These are phyloP conservation scores for Metschnikowia anglica DNA, from an alignment of 805 yeast genomes.

Conservation along the genomic window DNA sequence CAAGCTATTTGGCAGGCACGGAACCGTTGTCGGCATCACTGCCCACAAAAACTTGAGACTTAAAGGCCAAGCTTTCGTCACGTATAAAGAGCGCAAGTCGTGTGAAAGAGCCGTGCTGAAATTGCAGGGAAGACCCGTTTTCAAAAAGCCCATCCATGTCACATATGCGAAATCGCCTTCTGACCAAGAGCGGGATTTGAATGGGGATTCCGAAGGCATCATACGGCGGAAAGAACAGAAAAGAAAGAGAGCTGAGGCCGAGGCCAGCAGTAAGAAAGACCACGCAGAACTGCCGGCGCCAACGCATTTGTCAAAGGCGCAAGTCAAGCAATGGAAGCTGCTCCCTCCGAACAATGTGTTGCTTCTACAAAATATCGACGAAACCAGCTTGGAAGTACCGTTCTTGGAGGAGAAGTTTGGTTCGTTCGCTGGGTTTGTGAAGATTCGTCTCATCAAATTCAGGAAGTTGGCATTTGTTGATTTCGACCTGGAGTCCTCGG, in stretches of 20 bases:
- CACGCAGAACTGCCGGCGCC: constrained; percentile 3
- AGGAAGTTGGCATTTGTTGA: constrained; percentile 80
- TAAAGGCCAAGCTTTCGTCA: constrained; percentile 83
- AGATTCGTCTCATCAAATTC: constrained; percentile 63
- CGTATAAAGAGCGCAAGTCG: constrained; percentile 43
- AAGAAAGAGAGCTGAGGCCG: constrained; percentile 24
- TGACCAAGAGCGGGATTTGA: constrained; percentile 31
- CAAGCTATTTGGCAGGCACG: constrained; percentile 44
- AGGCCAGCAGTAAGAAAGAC: constrained; percentile 17
- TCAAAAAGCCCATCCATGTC: constrained; percentile 50
- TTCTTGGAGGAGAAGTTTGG: constrained; percentile 49
- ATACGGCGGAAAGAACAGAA: constrained; percentile 23
- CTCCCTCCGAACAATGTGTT: constrained; percentile 70
- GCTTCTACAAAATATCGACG: constrained; percentile 64
- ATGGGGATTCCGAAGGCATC: constrained; percentile 12
- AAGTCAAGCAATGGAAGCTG: constrained; percentile 18
- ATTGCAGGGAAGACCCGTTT: constrained; percentile 42
- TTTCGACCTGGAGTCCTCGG: constrained; percentile 54
- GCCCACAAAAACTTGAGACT: constrained; percentile 61
- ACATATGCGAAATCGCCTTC: constrained; percentile 44
- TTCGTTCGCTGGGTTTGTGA: constrained; percentile 57
- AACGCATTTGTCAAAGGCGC: constrained; percentile 14
- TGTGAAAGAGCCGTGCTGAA: constrained; percentile 49
- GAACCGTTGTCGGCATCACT: constrained; percentile 49
- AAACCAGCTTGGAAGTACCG: constrained; percentile 25